Evolutionary conservation across 306 rosid genomes (phyloP), one percentile per base, ranked within the genome.

Genomic region (Aeschynomene evenia): DNA sequence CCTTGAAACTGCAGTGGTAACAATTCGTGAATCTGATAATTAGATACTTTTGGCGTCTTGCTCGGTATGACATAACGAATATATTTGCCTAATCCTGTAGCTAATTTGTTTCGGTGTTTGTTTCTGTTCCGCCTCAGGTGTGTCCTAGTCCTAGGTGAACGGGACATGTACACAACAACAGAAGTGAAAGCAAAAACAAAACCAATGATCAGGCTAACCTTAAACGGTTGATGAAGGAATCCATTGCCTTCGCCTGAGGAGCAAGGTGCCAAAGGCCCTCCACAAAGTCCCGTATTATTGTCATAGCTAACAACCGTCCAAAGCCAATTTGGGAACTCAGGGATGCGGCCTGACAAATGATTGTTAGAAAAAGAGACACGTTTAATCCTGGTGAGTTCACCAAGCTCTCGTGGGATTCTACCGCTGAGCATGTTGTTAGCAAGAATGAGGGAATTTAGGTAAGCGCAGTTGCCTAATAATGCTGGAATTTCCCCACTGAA

Each of bases 401-500:
- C 34, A 0, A 72, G 7, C 57, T 39, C 15, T 22, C 4, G n/a
- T 4, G 82, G 74, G 43, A 78, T 78, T 20, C 15, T 28, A 49
- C 82, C 74, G 2, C 42, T 48, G 16, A 78, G 58, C 36, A 1
- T 28, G 54, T 72, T 78, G 59, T 49, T 3, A 10, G 58, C 63
- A 26, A 78, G 64, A 4, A 1, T 36, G 26, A 78, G 69, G 16
- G 0, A 0, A 26, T 37, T 64, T 40, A 71, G 37, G 70, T 34
- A 56, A 5, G 0, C 36, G 31, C 50, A 57, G 7, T 37, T 57
- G 29, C 14, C 40, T 1, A 71, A 55, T 56, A 22, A 0, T 19
- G 15, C 0, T 0, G 77, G 82, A 71, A 71, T 78, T 37, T 19
- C 55, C 4, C 77, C 82, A 1, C n/a, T 48, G 40, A 78, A 65